A percentile compares a stretch with the other conserved stretches of the same genome.
Conservation (phyloP, 2,329 filamentous ascomycete species). For the Raffaelea albimanens region DNA sequence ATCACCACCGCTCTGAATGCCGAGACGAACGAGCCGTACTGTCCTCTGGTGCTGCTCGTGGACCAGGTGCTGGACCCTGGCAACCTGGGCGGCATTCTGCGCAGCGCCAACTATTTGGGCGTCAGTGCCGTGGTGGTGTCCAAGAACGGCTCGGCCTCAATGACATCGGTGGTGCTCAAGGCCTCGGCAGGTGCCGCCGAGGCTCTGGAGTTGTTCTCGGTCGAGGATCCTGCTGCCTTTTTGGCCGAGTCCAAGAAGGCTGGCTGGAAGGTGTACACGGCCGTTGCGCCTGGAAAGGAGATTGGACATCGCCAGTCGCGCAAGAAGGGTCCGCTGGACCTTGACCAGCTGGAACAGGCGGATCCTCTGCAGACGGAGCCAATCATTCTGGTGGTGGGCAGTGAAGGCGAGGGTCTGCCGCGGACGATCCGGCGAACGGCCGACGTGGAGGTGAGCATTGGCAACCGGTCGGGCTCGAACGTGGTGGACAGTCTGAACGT, state of each 20-base stretch:
- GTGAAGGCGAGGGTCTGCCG: slow-evolving; percentile 68
- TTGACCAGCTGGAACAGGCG: slow-evolving; percentile 35
- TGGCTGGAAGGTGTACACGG: slow-evolving; percentile 79
- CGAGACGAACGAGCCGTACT: slow-evolving; percentile 32
- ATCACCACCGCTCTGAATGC: not conserved
- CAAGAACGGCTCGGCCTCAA: slow-evolving; percentile 59
- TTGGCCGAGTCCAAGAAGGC: slow-evolving; percentile 55
- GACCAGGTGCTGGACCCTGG: slow-evolving; percentile 76
- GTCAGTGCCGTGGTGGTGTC: slow-evolving; percentile 75
- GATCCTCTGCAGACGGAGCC: slow-evolving; percentile 52
- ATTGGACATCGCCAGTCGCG: no score
- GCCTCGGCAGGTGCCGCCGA: slow-evolving; percentile 84
- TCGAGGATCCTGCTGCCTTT: slow-evolving; percentile 60
- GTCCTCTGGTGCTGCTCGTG: slow-evolving; percentile 58
- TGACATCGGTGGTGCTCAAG: slow-evolving; percentile 74
- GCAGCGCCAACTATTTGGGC: slow-evolving; percentile 84
- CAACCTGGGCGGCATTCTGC: slow-evolving; percentile 82
- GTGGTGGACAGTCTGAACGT: slow-evolving; percentile 89
- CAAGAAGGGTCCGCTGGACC: slow-evolving; percentile 28
- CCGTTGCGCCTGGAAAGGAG: slow-evolving; percentile 40
- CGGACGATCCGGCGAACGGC: slow-evolving; percentile 54
- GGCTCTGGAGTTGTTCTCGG: slow-evolving; percentile 61
- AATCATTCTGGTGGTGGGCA: slow-evolving; percentile 73
- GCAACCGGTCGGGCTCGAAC: slow-evolving; percentile 36
- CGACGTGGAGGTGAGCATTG: slow-evolving; percentile 58